Base-by-base conservation (phyloP, 331 rosid genomes). In the Dryas integrifolia region DNA sequence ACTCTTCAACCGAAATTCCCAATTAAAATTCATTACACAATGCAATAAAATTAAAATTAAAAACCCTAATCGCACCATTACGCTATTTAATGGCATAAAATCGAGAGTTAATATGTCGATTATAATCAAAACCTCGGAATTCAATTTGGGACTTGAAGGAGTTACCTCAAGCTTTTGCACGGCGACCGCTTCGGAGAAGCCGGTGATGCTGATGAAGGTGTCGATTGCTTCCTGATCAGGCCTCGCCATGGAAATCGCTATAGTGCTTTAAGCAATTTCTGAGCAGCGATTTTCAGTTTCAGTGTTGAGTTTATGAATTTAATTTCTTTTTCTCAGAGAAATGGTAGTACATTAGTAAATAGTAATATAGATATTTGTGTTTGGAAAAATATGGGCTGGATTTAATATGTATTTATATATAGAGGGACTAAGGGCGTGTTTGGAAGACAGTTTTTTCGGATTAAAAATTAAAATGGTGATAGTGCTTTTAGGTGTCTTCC, bases 191-290 rank as follows among this genome's bases (percentile, higher is more conserved):
- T 86, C 86, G 50, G 97, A 70, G 43, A 81, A 82, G 14, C 97
- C 97, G 7, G 98, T 90, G 78, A 93, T 83, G 83, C 82, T 76
- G 56, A 90, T 86, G 77, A 93, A 93, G 6, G 92, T 90, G 1
- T 87, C 97, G 63, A 93, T 84, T 58, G 92, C 87, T 64, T 89
- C 93, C 69, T 85, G 97, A 85, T 81, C 74, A 67, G 93, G 97
- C 76, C 81, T 84, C 78, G 93, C 92, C 98, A 92, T 92, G 76
- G 88, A 82, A 83, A 85, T 80, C 65, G 12, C 52, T 78, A 59
- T 45, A 67, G 82, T 49, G 74, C 48, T 65, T 74, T 26, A n/a
- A 51, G 70, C 7, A 61, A 71, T 40, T 74, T 7, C 14, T 35
- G 69, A 78, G 79, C 73, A 74, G 62, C 69, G 67, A 77, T 73